Conservation (phyloP, 2,329 filamentous ascomycete species). For the Xylaria polymorpha region DNA sequence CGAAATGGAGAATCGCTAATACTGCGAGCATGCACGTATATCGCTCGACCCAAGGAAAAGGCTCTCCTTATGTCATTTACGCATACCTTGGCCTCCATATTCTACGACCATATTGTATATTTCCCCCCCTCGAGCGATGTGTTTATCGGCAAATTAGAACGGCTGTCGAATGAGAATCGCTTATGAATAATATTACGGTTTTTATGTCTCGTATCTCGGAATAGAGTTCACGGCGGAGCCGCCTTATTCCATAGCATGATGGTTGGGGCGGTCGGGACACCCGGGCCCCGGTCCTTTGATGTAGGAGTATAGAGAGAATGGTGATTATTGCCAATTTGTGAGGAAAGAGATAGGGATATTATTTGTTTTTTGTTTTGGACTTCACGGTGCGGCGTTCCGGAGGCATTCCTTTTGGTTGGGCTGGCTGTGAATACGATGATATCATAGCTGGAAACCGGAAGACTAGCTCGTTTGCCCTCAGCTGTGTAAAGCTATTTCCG, state of each 20-base stretch:
- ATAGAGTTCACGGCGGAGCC: slow-evolving; percentile 30
- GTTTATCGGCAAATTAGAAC: slow-evolving; percentile 39
- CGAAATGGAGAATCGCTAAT: slow-evolving; percentile 63
- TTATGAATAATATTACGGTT: slow-evolving; percentile 45
- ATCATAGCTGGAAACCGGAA: slow-evolving; percentile 26
- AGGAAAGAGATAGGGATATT: slow-evolving; percentile 25
- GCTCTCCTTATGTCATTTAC: slow-evolving; percentile 13
- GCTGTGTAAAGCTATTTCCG: slow-evolving; percentile 27
- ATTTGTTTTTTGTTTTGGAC: slow-evolving; percentile 23
- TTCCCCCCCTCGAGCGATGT: slow-evolving; percentile 41
- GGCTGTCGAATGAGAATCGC: slow-evolving; percentile 40
- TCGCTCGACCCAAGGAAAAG: slow-evolving; percentile 6
- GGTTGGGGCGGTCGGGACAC: slow-evolving; percentile 20
- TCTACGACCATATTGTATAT: slow-evolving; percentile 49
- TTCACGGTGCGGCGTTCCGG: slow-evolving; percentile 35
- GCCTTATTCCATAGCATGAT: slow-evolving; percentile 33
- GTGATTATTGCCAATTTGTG: slow-evolving; percentile 8
- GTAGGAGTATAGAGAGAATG: slow-evolving; percentile 38
- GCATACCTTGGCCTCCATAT: slow-evolving; percentile 26
- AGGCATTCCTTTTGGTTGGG: slow-evolving; percentile 25
- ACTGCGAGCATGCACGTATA: slow-evolving; percentile 37
- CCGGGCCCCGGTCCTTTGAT: slow-evolving; percentile 13
- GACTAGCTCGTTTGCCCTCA: slow-evolving; percentile 11
- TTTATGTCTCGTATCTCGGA: slow-evolving; percentile 41
- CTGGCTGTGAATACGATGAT: slow-evolving; percentile 29